phyloP scores from a whole-genome alignment of 495 filamentous ascomycete genomes.

The Aeminium ludgeri region DNA sequence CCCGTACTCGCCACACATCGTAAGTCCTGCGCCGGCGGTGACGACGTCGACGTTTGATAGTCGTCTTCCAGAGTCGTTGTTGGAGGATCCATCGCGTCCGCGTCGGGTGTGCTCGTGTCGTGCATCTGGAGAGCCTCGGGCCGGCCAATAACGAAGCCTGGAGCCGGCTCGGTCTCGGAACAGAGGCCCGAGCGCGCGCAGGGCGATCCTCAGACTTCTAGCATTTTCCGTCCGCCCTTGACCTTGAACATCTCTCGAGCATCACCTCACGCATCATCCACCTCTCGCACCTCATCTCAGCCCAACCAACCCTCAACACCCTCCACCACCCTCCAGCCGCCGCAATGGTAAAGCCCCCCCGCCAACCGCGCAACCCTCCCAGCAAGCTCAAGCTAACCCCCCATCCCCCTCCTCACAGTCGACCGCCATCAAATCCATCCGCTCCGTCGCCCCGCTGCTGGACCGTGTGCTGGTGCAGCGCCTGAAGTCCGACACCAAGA shows the following conservation, averaged over 20 bases:
- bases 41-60: too few species aligned
- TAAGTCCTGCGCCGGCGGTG: background rate
- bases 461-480: conserved; percentile 98
- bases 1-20: conserved; percentile 4
- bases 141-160: too few species aligned
- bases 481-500: conserved; percentile 92
- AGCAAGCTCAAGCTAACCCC: background rate
- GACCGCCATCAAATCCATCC: conserved; percentile 76
- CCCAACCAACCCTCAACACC: too few species aligned
- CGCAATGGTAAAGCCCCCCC: conserved; percentile 13
- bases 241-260: background rate
- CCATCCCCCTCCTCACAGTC: conserved; percentile 10
- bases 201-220: too few species aligned
- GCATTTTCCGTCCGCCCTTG: background rate
- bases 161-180: too few species aligned
- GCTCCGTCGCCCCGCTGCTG: conserved; percentile 84
- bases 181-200: too few species aligned
- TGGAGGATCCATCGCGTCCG: too few species aligned
- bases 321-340: background rate
- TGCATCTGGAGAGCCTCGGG: background rate
- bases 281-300: too few species aligned
- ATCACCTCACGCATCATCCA: background rate
- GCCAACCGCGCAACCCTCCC: background rate
- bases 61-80: too few species aligned
- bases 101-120: too few species aligned